Evolutionary conservation across 2,329 filamentous ascomycete genomes (phyloP), one percentile per base, ranked within the genome.

Genomic region (Scopulariopsis brevicaulis): DNA sequence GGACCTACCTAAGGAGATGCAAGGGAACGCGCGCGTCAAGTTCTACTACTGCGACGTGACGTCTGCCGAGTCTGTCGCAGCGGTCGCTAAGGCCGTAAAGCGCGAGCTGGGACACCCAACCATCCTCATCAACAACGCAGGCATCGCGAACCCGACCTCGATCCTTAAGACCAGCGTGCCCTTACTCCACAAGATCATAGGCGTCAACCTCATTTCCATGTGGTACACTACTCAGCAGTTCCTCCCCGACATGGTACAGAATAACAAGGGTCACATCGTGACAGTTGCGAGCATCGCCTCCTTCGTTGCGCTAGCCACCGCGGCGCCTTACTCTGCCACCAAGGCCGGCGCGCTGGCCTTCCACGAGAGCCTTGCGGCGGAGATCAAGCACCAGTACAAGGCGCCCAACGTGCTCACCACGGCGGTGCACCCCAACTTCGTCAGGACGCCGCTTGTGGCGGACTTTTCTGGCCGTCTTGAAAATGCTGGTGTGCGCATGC

Each of bases 41-140:
- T 86, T 83, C 73, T 89, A 84, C 73, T 73, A 84, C 63, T 87
- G 84, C 72, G 86, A 92, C 69, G 80, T 91, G 62, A 82, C 83
- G 54, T 84, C 79, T 0, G 72, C 80, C 4, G 66, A 74, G 15
- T 75, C 74, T 40, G 77, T 89, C 63, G 67, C 75, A 7, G 67
- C 71, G 2, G 77, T 77, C 6, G 84, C 82, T 1, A 65, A 74
- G 14, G 65, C 72, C 4, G 77, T 90, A 65, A 77, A 80, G 56
- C 67, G 69, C 34, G 68, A 77, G 14, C 73, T 88, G 58, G 86
- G 86, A 59, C 65, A 80, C 54, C 87, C 86, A 0, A 89, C 85
- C 0, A 74, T 90, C 60, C 74, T 90, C 4, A 85, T 89, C 72
- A 87, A 88, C 73, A 89, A 89, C 65, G 86, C 86, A 10, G 86